Conservation (phyloP, 177 flowering plant species). For the Tripterygium wilfordii region DNA sequence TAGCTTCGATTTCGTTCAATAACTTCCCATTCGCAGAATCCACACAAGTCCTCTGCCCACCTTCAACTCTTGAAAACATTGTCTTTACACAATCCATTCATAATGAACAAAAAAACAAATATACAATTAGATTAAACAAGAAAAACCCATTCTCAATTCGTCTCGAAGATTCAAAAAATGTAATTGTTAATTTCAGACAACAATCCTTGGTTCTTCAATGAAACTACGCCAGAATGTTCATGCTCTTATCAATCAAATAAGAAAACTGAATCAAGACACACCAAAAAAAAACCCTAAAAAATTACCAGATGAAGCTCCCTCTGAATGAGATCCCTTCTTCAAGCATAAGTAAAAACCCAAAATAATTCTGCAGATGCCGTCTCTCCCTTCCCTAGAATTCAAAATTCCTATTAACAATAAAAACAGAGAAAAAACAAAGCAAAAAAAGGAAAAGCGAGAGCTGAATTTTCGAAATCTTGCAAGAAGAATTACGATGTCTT, state of each 20-base stretch:
- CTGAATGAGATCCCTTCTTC: too few relatives aligned
- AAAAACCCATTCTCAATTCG: not conserved
- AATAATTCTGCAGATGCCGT: not conserved
- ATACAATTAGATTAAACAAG: not conserved
- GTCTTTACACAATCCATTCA: slow-evolving; percentile 4
- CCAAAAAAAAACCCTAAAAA: slow-evolving; percentile 2
- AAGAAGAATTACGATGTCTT: not conserved
- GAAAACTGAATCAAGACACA: not conserved
- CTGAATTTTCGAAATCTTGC: slow-evolving; percentile 3
- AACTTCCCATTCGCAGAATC: slow-evolving; percentile 43
- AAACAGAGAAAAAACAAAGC: not conserved
- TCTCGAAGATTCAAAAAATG: too few relatives aligned
- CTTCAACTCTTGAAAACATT: slow-evolving; percentile 49
- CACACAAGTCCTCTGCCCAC: slow-evolving; percentile 37
- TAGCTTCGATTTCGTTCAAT: slow-evolving; percentile 71
- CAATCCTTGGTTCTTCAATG: too few relatives aligned
- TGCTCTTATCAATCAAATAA: too few relatives aligned
- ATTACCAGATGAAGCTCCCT: slow-evolving; percentile 5
- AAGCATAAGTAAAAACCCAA: too few relatives aligned
- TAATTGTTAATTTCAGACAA: too few relatives aligned
- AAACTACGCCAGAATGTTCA: too few relatives aligned
- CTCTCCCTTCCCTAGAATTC: not conserved
- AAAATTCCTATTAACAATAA: not conserved
- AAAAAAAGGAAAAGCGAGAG: not conserved
- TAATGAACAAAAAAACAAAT: not conserved